These are phyloP conservation scores for Papiliotrema nemorosa DNA, from an alignment of 1,284 basidiomycete species.

Conservation along the genomic window DNA sequence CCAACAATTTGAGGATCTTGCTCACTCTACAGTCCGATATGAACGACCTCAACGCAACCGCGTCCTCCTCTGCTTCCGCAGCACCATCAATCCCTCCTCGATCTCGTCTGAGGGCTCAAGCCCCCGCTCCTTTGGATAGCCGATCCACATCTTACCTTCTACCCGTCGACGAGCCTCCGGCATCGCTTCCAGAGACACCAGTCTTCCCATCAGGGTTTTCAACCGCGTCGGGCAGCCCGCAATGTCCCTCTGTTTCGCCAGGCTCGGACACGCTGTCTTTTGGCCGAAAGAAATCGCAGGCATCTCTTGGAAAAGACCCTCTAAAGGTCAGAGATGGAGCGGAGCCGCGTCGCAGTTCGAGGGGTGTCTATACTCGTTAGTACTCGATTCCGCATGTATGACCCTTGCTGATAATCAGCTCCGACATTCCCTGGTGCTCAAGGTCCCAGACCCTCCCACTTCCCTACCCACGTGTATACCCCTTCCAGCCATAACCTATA, in stretches of 20 bases:
- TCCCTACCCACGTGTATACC: conserved; percentile 4
- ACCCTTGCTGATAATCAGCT: conserved; percentile 1
- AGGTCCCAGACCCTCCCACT: conserved; percentile 5
- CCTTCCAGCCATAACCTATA: conserved; percentile 1
- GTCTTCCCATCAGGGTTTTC: not conserved
- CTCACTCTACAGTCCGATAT: not conserved
- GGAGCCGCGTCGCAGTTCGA: not conserved
- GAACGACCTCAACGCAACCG: not conserved
- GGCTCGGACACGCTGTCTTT: not conserved
- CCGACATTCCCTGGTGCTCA: conserved; percentile 6
- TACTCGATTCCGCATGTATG: not conserved
- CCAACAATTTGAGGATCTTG: too few relatives aligned
- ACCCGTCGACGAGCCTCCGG: conserved; percentile 4
- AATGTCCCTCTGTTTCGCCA: not conserved
- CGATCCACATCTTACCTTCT: not conserved
- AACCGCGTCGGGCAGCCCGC: too few relatives aligned
- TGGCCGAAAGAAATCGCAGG: not conserved
- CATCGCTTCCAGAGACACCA: not conserved
- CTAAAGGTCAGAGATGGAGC: conserved; percentile 1
- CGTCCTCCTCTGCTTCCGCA: too few relatives aligned
- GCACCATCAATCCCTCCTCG: not conserved
- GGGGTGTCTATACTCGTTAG: conserved; percentile 8
- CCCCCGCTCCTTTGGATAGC: not conserved
- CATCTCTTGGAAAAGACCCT: conserved; percentile 1
- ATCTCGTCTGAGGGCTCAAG: not conserved